A percentile compares a stretch with the other conserved stretches of the same genome.
Conservation (phyloP, 345 rosid species). For the Eucalyptus curtisii region DNA sequence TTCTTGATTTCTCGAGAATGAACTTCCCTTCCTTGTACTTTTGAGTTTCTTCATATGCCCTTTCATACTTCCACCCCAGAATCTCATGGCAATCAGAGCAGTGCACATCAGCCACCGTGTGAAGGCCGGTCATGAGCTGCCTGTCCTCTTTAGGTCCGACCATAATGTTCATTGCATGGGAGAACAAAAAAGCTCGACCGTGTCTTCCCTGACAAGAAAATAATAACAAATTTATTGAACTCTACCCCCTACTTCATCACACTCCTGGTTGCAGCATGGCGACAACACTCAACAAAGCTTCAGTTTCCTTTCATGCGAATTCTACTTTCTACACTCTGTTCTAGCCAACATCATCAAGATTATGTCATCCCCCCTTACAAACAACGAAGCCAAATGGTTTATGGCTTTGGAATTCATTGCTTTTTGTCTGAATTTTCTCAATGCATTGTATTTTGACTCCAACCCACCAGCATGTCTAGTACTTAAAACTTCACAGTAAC, state of each 20-base stretch:
- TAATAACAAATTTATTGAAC: neutral
- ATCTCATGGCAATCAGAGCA: constrained; percentile 8
- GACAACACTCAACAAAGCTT: neutral
- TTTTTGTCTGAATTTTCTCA: neutral
- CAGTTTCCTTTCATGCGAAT: neutral
- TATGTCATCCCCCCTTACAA: neutral
- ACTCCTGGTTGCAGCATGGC: neutral
- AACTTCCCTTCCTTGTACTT: constrained; percentile 8
- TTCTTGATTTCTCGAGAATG: constrained; percentile 1
- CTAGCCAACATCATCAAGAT: neutral
- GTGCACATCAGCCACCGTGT: constrained; percentile 16
- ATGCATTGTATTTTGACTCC: neutral
- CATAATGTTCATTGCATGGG: constrained; percentile 13
- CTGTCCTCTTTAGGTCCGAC: constrained; percentile 14
- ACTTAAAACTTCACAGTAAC: neutral
- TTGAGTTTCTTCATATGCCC: constrained; percentile 1
- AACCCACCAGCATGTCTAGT: neutral
- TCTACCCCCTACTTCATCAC: neutral
- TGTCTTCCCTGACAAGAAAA: neutral
- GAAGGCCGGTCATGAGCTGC: constrained; percentile 20
- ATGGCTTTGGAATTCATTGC: neutral
- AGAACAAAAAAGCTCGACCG: constrained; percentile 5
- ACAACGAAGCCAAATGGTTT: neutral
- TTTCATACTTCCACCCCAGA: constrained; percentile 4
- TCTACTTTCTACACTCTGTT: neutral